Base-by-base conservation (phyloP, 2,329 filamentous ascomycete genomes). In the Chaetomium strumarium region DNA sequence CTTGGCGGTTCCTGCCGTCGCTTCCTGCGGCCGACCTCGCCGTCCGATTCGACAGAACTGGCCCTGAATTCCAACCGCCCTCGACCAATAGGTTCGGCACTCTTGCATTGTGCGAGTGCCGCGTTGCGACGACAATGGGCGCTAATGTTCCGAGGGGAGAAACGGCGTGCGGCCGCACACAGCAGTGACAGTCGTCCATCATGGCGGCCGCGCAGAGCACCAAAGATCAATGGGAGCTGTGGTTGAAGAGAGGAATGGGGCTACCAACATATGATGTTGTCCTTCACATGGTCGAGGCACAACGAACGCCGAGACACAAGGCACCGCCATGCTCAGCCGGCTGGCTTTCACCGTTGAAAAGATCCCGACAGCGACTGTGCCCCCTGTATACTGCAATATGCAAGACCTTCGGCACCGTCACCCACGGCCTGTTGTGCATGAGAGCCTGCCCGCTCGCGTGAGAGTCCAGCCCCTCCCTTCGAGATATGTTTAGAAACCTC, bases 61-160 rank as follows among this genome's bases (percentile, higher is more conserved):
- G 44, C 29, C 52, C 49, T 55, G 43, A 47, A 51, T 36, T 37
- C 46, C 51, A 58, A 52, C 54, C 55, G 55, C 58, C 55, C 39
- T 49, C 53, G 41, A 47, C 61, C 61, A 62, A 60, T 63, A 33
- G 54, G 50, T 59, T 49, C 47, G 33, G 51, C 52, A 33, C 53
- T 52, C 58, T 45, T 58, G 59, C 57, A 61, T 51, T 51, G 54
- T 59, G 52, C 55, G 56, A 56, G 47, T 49, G 47, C 56, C 44
- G 37, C 52, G 37, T 20, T 58, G 59, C 56, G 60, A 62, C 57
- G 55, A 60, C 53, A 24, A 56, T 58, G 61, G 60, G 57, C 63
- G 61, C 58, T 61, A 61, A 64, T 54, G 33, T 16, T 52, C 24
- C 30, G 20, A 16, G 37, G 20, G 17, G 43, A 8, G 30, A 14